Percentiles rank a stretch among this genome's conserved stretches.
phyloP scores from a whole-genome alignment of 2,329 filamentous ascomycete genomes.

The Plenodomus tracheiphilus region DNA sequence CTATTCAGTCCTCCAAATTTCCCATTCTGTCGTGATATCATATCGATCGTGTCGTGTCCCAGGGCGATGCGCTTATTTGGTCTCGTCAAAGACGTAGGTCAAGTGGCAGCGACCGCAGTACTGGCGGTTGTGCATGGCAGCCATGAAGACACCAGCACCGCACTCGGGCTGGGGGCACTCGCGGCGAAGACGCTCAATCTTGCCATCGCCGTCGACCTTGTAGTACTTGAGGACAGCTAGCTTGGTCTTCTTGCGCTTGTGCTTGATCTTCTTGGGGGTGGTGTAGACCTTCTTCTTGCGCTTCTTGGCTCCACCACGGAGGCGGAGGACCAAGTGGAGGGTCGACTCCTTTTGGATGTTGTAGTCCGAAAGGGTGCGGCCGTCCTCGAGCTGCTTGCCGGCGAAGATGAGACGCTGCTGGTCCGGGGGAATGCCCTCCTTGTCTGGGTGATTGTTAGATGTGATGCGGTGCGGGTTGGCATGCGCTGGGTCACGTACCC shows the following conservation, averaged over 20 bases:
- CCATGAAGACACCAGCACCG: conserved; percentile 99
- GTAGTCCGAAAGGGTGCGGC: conserved; percentile 98
- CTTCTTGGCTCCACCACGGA: conserved; percentile 94
- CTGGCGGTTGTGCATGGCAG: conserved; percentile 99
- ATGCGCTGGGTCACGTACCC: conserved; percentile 50
- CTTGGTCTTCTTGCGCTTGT: conserved; percentile 99
- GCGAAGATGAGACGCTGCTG: conserved; percentile 99
- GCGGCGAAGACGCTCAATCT: conserved; percentile 98
- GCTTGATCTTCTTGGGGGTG: conserved; percentile 99
- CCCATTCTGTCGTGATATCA: conserved; percentile 29
- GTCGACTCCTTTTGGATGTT: conserved; percentile 99
- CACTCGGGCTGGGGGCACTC: conserved; percentile 88
- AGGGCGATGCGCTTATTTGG: conserved; percentile 51
- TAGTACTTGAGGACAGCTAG: conserved; percentile 99
- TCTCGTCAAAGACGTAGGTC: conserved; percentile 72
- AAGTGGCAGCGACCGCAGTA: conserved; percentile 81
- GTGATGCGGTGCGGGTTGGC: background rate
- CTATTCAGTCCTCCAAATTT: conserved; percentile 28
- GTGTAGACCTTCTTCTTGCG: conserved; percentile 99
- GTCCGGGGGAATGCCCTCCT: conserved; percentile 99
- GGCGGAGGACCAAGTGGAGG: conserved; percentile 95
- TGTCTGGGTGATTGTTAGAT: conserved; percentile 72
- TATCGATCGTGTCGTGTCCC: conserved; percentile 22
- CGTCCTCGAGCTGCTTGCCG: conserved; percentile 99
- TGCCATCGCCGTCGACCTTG: conserved; percentile 99